Evolutionary conservation across 306 rosid genomes (phyloP), one percentile per base, ranked within the genome.

Genomic region (Inga laurina): DNA sequence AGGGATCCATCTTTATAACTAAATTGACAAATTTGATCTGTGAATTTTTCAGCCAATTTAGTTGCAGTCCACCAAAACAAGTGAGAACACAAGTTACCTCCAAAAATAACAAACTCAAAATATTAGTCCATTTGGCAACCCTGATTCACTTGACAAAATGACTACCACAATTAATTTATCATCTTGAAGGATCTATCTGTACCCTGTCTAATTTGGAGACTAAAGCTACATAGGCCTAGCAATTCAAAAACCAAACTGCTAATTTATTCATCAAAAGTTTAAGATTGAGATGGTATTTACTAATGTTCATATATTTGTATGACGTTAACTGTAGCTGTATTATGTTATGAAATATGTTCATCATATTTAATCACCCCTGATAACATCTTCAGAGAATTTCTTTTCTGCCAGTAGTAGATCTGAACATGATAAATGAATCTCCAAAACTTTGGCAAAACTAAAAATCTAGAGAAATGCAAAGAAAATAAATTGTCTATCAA

Each of bases 401-500:
- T 66, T 49, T 65, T 24, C 80, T 22, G 30, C 69, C 19, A 37
- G 48, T 65, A 35, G 16, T 65, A 48, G 51, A 64, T 78, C 2
- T 37, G 13, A 35, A 35, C 11, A 34, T 16, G 34, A 24, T 66
- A 79, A 39, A 79, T 21, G 13, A 54, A 70, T 32, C 72, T 44
- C 51, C 45, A 85, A 32, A 30, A 34, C 3, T 35, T 64, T n/a
- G 66, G 30, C 27, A 75, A 81, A 51, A 43, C 18, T 72, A 77
- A 52, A 32, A 64, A 15, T 65, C 52, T 74, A 72, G 68, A 74
- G 73, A 79, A 74, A 75, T 76, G 74, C 35, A 54, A 72, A 77
- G 64, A 22, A 44, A 72, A 30, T 35, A 21, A 41, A 49, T 21
- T 34, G 14, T 48, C 62, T 48, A 68, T 68, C 9, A 9, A 19